phyloP scores from a whole-genome alignment of 768 basidiomycete species.

The Suillus hirtellus region DNA sequence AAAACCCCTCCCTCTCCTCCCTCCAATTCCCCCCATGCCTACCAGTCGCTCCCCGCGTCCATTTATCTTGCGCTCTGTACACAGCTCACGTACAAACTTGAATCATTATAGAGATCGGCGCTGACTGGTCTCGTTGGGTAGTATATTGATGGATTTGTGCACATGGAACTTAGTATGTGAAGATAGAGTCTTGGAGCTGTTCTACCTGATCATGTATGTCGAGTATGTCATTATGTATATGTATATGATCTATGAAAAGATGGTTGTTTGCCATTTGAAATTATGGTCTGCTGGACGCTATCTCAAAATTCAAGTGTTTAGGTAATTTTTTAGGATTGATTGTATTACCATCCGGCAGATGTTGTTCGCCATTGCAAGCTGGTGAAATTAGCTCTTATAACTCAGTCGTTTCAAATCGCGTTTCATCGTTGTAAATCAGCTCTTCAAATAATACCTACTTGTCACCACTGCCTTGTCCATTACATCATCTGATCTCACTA shows the following conservation, averaged over 20 bases:
- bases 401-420: too few species aligned
- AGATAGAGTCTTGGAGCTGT: background rate
- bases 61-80: background rate
- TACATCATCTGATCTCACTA: too few species aligned
- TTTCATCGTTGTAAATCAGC: too few species aligned
- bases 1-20: background rate
- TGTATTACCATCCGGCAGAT: background rate
- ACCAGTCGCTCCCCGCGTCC: conserved; percentile 1
- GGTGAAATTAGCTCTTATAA: too few species aligned
- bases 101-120: conserved; percentile 10
- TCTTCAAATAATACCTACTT: too few species aligned
- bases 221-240: background rate
- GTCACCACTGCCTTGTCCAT: too few species aligned
- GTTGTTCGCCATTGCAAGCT: too few species aligned
- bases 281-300: background rate
- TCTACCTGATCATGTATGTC: background rate
- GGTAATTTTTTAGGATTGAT: background rate
- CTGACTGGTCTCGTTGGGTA: background rate
- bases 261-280: background rate
- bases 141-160: background rate
- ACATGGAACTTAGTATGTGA: background rate
- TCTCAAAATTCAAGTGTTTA: background rate
- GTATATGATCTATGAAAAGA: background rate
- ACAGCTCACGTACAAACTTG: conserved; percentile 4
- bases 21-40: background rate